phyloP scores from a whole-genome alignment of 73 alveolate species.

The Tetrahymena thermophila region DNA sequence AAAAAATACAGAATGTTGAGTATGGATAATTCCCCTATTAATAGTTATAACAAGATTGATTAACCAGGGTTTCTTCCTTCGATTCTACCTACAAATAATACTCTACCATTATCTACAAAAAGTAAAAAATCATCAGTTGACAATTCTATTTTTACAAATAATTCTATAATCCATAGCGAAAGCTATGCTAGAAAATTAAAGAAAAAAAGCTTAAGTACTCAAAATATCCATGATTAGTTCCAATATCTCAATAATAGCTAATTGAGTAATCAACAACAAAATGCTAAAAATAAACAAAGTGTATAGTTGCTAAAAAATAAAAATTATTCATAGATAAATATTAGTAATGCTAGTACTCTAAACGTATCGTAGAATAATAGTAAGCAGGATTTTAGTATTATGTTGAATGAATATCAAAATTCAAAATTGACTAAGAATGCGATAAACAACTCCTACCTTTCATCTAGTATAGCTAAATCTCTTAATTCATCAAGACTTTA shows the following conservation, averaged over 20 bases:
- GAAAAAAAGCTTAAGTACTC: neutral
- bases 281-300: neutral
- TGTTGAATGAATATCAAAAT: neutral
- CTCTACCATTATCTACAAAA: neutral
- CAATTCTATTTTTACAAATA: neutral
- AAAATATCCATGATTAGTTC: neutral
- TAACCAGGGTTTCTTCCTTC: neutral
- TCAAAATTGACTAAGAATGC: neutral
- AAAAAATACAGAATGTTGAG: neutral
- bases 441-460: neutral
- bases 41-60: neutral
- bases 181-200: neutral
- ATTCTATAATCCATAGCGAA: neutral
- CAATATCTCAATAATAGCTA: neutral
- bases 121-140: neutral
- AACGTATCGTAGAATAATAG: neutral
- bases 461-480: neutral
- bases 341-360: neutral
- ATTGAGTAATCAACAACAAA: neutral
- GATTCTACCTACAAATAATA: neutral
- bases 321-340: neutral
- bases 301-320: neutral
- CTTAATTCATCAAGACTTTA: neutral
- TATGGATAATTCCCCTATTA: neutral
- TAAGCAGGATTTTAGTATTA: neutral